Conservation (phyloP, 768 basidiomycete genomes). For the Boletus tylopilopsis region DNA sequence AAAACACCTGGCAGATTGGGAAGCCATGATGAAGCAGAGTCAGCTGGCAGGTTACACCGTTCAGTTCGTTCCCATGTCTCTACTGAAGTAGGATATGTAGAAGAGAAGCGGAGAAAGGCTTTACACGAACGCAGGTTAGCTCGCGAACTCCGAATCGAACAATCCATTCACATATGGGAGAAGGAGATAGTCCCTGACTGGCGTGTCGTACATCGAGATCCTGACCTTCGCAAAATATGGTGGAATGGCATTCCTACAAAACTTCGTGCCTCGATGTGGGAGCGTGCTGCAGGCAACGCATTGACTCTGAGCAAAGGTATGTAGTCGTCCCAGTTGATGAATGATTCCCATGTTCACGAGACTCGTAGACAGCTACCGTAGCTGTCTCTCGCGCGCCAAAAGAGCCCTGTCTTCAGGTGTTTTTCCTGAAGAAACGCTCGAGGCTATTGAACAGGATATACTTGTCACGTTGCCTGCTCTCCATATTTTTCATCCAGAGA, state of each 20-base stretch:
- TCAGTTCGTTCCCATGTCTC: background rate
- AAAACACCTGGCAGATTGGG: constrained; percentile 84
- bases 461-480: constrained; percentile 66
- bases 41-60: constrained; percentile 56
- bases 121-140: constrained; percentile 57
- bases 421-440: constrained; percentile 62
- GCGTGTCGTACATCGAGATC: constrained; percentile 66
- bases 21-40: constrained; percentile 83
- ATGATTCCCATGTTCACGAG: constrained; percentile 3
- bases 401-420: constrained; percentile 60
- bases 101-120: constrained; percentile 66
- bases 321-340: background rate
- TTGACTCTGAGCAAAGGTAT: constrained; percentile 80
- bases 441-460: constrained; percentile 72
- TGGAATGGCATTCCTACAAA: constrained; percentile 87
- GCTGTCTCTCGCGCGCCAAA: constrained; percentile 69
- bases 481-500: constrained; percentile 74
- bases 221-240: constrained; percentile 70
- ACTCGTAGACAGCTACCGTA: constrained; percentile 58
- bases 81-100: constrained; percentile 33
- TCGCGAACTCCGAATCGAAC: constrained; percentile 66
- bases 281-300: constrained; percentile 78
- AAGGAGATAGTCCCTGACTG: constrained; percentile 79
- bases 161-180: constrained; percentile 73
- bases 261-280: constrained; percentile 78